These are phyloP conservation scores for Aphanomyces astaci DNA, from an alignment of 352 stramenopile species.

Conservation along the genomic window DNA sequence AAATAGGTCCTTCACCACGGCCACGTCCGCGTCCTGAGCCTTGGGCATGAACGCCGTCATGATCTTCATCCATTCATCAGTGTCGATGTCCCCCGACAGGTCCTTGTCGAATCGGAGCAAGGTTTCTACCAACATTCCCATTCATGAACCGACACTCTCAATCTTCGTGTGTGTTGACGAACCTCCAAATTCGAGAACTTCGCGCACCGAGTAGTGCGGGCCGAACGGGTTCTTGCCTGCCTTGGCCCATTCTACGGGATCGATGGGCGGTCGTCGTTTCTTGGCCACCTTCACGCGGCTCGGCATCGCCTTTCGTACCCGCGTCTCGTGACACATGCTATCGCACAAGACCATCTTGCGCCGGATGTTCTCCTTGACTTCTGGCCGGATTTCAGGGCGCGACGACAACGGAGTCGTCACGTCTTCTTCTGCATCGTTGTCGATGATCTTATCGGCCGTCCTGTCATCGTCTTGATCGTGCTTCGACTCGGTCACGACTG, in stretches of 20 bases:
- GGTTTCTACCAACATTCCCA: not conserved
- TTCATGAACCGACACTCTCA: not conserved
- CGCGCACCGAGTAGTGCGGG: constrained; percentile 47
- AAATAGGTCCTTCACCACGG: constrained; percentile 16
- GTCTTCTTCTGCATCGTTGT: constrained; percentile 21
- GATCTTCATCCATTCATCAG: constrained; percentile 46
- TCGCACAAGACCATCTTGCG: constrained; percentile 55
- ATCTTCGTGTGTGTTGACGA: constrained; percentile 5
- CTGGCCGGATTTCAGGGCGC: constrained; percentile 21
- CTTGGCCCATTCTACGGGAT: constrained; percentile 10
- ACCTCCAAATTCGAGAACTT: constrained; percentile 49
- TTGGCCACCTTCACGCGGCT: not conserved
- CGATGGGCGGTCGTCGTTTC: not conserved
- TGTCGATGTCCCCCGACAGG: constrained; percentile 45
- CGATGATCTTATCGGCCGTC: not conserved
- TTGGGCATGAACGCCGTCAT: constrained; percentile 22
- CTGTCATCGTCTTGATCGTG: not conserved
- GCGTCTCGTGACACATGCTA: constrained; percentile 25
- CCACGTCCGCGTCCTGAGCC: not conserved
- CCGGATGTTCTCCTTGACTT: constrained; percentile 38
- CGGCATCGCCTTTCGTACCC: not conserved
- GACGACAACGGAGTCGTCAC: no score
- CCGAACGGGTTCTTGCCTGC: constrained; percentile 35
- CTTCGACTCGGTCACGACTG: not conserved
- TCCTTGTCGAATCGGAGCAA: constrained; percentile 49